Conservation (phyloP, 2,329 filamentous ascomycete species). For the Trematosphaeria pertusa region DNA sequence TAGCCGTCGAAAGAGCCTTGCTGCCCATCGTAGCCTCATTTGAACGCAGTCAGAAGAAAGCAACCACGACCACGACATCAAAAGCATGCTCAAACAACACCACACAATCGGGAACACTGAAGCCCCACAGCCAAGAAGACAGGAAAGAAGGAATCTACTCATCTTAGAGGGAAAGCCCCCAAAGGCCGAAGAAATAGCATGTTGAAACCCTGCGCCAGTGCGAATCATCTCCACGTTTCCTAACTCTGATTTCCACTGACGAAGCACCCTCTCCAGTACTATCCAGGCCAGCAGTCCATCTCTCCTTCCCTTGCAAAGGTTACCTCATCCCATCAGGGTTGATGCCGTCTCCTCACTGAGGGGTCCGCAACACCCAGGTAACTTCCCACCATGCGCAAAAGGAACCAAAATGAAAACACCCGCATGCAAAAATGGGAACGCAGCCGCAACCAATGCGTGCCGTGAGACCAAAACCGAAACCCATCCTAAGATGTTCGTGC, state of each 20-base stretch:
- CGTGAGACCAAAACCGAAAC: slow-evolving; percentile 28
- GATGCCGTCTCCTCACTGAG: slow-evolving; percentile 10
- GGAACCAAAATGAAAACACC: slow-evolving; percentile 30
- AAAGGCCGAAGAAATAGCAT: slow-evolving; percentile 32
- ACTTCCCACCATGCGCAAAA: slow-evolving; percentile 15
- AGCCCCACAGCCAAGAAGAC: too few species aligned
- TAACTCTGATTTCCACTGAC: slow-evolving; percentile 1
- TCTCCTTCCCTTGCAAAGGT: too few species aligned
- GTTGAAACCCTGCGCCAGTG: slow-evolving; percentile 25
- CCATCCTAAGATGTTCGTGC: slow-evolving; percentile 38
- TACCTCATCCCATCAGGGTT: too few species aligned
- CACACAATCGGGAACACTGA: too few species aligned
- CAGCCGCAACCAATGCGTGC: slow-evolving; percentile 35
- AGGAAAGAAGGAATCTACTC: slow-evolving; percentile 29
- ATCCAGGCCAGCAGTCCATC: slow-evolving; percentile 22
- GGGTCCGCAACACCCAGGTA: slow-evolving; percentile 9
- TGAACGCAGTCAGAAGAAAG: not conserved
- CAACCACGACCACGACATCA: slow-evolving; percentile 11
- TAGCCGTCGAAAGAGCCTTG: not conserved
- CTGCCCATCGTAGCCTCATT: not conserved
- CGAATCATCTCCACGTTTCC: slow-evolving; percentile 15
- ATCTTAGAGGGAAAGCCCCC: slow-evolving; percentile 26
- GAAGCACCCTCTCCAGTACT: slow-evolving; percentile 25
- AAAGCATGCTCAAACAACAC: slow-evolving; percentile 11
- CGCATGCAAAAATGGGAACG: slow-evolving; percentile 43